Conservation (phyloP, 139 green algal genomes). For the Chlorella vulgaris region DNA sequence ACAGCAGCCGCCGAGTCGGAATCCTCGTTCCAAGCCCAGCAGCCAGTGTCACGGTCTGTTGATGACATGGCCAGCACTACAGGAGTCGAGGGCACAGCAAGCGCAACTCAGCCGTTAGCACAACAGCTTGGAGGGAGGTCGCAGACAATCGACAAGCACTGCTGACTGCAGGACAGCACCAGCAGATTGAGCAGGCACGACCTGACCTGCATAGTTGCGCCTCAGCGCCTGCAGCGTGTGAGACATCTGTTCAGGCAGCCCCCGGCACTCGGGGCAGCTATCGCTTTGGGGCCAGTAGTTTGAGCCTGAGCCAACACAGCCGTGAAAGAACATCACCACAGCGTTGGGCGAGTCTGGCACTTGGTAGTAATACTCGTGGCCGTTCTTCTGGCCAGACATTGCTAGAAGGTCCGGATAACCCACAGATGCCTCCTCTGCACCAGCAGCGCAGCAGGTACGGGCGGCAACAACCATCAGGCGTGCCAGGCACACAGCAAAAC, state of each 20-base stretch:
- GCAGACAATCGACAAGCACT: too few relatives aligned
- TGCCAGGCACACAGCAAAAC: too few relatives aligned
- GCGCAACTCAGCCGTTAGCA: not conserved
- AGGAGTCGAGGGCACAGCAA: not conserved
- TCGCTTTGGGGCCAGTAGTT: conserved; percentile 17
- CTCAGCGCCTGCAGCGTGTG: conserved; percentile 24
- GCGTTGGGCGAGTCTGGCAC: not conserved
- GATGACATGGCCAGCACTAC: conserved; percentile 12
- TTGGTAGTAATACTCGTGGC: conserved; percentile 1
- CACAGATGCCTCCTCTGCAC: not conserved
- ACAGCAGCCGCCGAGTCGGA: not conserved
- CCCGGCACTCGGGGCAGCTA: conserved; percentile 5
- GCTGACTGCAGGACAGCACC: too few relatives aligned
- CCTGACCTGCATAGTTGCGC: conserved; percentile 2
- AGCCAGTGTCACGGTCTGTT: not conserved
- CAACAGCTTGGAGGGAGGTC: too few relatives aligned
- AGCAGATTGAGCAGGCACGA: not conserved
- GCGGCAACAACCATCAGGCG: too few relatives aligned
- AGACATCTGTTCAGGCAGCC: conserved; percentile 23
- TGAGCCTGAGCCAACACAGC: conserved; percentile 1
- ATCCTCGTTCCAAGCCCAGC: conserved; percentile 13
- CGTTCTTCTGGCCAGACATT: not conserved
- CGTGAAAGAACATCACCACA: not conserved
- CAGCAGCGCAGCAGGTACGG: too few relatives aligned
- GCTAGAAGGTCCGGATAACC: not conserved